These are phyloP conservation scores for Dendrostoma leiphaemia DNA, from an alignment of 2,329 filamentous ascomycete genomes.

Conservation along the genomic window DNA sequence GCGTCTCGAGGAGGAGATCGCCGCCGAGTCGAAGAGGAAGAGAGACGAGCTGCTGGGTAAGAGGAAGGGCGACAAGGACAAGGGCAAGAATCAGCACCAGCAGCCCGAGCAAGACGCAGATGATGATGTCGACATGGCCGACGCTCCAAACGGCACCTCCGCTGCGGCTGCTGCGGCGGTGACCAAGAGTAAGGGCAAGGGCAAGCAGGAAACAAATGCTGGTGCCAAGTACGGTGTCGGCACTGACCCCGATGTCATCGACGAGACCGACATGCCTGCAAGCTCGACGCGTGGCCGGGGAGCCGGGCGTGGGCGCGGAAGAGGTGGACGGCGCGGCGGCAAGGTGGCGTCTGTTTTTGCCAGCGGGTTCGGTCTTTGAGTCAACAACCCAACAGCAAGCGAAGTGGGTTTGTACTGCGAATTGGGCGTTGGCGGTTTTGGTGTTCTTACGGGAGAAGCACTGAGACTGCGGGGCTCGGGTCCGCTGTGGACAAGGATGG, in stretches of 20 bases:
- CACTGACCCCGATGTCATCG: slow-evolving; percentile 21
- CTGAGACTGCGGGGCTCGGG: too few species aligned
- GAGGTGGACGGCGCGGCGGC: slow-evolving; percentile 11
- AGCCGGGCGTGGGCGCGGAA: slow-evolving; percentile 13
- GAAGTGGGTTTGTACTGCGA: too few species aligned
- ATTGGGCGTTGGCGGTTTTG: too few species aligned
- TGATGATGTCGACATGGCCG: not conserved
- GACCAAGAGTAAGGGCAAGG: not conserved
- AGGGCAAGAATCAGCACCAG: slow-evolving; percentile 16
- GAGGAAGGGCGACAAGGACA: slow-evolving; percentile 30
- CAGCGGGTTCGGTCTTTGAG: slow-evolving; percentile 21
- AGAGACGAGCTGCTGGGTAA: slow-evolving; percentile 46
- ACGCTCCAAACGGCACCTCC: not conserved
- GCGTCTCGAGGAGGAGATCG: slow-evolving; percentile 46
- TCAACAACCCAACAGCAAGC: not conserved
- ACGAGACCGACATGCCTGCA: slow-evolving; percentile 21
- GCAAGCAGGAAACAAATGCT: not conserved
- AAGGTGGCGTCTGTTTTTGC: slow-evolving; percentile 13
- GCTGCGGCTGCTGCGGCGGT: not conserved
- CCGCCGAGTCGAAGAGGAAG: slow-evolving; percentile 46
- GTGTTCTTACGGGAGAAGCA: too few species aligned
- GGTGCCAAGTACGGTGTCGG: slow-evolving; percentile 17
- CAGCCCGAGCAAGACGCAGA: slow-evolving; percentile 16
- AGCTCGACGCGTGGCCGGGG: slow-evolving; percentile 6
- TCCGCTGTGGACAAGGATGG: too few species aligned